A percentile compares a stretch with the other conserved stretches of the same genome.
Evolutionary conservation across 345 rosid genomes (phyloP).

Genomic region (Viola odorata): DNA sequence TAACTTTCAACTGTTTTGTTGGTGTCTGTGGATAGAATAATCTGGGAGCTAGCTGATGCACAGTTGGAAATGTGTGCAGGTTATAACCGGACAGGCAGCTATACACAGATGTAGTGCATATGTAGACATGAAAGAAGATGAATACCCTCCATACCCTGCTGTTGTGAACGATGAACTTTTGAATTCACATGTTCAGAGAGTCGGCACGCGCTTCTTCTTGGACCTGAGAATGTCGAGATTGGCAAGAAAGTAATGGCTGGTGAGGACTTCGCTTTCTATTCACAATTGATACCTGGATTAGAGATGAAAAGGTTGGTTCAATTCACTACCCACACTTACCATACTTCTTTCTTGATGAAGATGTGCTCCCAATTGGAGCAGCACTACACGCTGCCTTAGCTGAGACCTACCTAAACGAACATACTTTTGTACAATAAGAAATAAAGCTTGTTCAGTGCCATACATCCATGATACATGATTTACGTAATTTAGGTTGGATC

Average conservation of each 20-base stretch:
- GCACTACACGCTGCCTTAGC: constrained; percentile 67
- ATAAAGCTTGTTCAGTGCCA: not conserved
- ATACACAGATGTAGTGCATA: constrained; percentile 59
- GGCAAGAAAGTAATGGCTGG: constrained; percentile 59
- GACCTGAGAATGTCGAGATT: constrained; percentile 44
- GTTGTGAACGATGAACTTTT: constrained; percentile 51
- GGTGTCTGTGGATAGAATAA: not conserved
- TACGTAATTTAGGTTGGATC: too few relatives aligned
- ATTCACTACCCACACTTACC: constrained; percentile 68
- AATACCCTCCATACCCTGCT: constrained; percentile 56
- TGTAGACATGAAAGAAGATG: constrained; percentile 42
- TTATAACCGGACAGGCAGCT: constrained; percentile 57
- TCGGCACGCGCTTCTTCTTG: constrained; percentile 49
- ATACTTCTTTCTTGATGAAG: constrained; percentile 67
- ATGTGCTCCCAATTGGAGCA: constrained; percentile 73
- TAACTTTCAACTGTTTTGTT: not conserved
- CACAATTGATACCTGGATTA: constrained; percentile 70
- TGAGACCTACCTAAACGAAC: constrained; percentile 45
- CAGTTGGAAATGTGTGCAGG: constrained; percentile 34
- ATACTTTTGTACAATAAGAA: constrained; percentile 11
- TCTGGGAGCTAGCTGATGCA: not conserved
- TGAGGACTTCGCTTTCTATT: constrained; percentile 83
- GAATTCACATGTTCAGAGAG: constrained; percentile 43
- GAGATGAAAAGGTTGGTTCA: constrained; percentile 60
- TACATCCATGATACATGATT: too few relatives aligned